Evolutionary conservation across 768 basidiomycete genomes (phyloP), one percentile per base, ranked within the genome.

Genomic region (Mycena rebaudengoi): DNA sequence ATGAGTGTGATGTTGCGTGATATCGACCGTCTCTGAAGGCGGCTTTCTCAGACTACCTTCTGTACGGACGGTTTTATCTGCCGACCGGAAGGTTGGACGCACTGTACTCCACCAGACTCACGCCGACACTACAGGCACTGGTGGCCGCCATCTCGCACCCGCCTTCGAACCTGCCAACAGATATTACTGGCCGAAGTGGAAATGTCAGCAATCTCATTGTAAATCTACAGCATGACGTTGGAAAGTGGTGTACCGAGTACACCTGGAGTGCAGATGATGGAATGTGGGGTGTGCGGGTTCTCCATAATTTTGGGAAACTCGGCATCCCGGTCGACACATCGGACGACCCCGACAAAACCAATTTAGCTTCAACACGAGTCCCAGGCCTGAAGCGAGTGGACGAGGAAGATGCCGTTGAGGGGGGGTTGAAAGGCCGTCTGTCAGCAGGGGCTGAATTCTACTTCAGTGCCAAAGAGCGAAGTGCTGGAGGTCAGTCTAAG

Each of bases 401-500:
- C 57, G 96, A 97, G 73, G 96, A 97, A 77, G 96, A 98, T 46
- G 91, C 92, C 26, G 90, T 95, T 66, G 94, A 95, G 59, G 94
- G 94, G 29, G 96, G 97, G 0, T 81, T 98, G 29, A 92, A 89
- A 71, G 97, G 97, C 0, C 86, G 97, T 25, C 86, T 98, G 46
- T 96, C 94, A 1, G 88, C 95, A 18, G 97, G 97, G 28, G 96
- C 94, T 14, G 97, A 99, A 73, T 76, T 98, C 20, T 99, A 98
- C 75, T 87, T 97, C 73, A 97, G 95, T 63, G 92, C 93, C 10
- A 94, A 94, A 73, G 95, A 98, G 77, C 87, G 88, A 68, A 96
- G 95, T 73, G 94, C 94, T 0, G 97, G 97, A 73, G 89, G 96
- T 95, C 67, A 76, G 87, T 82, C n/a, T 26, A n/a, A 51, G 23